phyloP scores from a whole-genome alignment of 306 rosid genomes.

The Sicyos baderoa region DNA sequence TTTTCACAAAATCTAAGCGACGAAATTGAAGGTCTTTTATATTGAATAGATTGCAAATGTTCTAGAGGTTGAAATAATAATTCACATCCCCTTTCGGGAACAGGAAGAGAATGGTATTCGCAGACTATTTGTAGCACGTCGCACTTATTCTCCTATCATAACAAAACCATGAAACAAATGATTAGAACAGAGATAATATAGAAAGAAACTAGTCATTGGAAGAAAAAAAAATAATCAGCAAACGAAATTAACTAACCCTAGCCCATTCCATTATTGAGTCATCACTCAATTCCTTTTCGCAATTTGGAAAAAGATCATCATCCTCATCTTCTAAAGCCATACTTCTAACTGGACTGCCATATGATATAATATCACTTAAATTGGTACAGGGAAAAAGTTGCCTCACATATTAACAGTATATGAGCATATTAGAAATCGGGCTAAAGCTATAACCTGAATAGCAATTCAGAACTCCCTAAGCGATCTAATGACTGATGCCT shows the following conservation, averaged over 20 bases:
- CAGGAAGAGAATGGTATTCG: constrained; percentile 61
- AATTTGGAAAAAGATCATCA: constrained; percentile 46
- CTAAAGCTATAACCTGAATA: constrained; percentile 59
- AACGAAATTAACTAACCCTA: constrained; percentile 53
- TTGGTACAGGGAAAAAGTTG: constrained; percentile 16
- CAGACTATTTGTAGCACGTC: constrained; percentile 79
- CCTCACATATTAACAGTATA: constrained; percentile 5
- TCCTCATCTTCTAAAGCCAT: constrained; percentile 67
- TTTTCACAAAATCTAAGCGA: constrained; percentile 51
- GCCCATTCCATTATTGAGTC: constrained; percentile 77
- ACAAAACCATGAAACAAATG: constrained; percentile 15
- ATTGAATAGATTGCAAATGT: constrained; percentile 74
- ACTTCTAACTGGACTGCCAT: constrained; percentile 97
- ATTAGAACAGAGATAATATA: neutral
- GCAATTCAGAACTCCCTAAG: constrained; percentile 61
- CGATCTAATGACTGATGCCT: constrained; percentile 37
- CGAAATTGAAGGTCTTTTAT: constrained; percentile 52
- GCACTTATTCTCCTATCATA: constrained; percentile 66
- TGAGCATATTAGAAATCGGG: constrained; percentile 17
- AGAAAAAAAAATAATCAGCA: constrained; percentile 4
- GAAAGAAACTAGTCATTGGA: constrained; percentile 2
- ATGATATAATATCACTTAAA: constrained; percentile 38
- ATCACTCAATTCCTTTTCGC: constrained; percentile 49
- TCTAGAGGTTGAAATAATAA: constrained; percentile 78
- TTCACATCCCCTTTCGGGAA: constrained; percentile 62